Base-by-base conservation (phyloP, 2,329 filamentous ascomycete species). In the Escovopsis weberi region DNA sequence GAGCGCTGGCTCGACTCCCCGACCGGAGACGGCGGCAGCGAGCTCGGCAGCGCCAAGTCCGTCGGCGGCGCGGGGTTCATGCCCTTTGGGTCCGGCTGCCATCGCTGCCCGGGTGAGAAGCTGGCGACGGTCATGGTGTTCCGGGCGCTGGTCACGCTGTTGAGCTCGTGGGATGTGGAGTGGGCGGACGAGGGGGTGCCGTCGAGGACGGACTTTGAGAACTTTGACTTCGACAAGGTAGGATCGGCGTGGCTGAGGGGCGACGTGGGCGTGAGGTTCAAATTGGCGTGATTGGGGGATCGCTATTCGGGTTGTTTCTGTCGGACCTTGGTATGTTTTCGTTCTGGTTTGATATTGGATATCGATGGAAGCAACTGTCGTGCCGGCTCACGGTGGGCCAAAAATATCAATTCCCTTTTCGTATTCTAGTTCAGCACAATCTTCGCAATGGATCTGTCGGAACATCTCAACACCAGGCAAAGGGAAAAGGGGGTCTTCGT, bases 111-210 rank as follows among this genome's bases (percentile, higher is more conserved):
- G 1, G 45, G 49, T 0, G 46, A 50, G 41, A 42, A 41, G 38
- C 39, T 51, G 40, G 45, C 44, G 10, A 28, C 34, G 18, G 46
- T 47, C 12, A 32, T 52, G 34, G 37, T 47, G 1, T 39, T 38
- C 3, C 37, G 37, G 26, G 37, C 44, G 2, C 33, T 53, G 7
- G 37, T 37, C 2, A 51, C 51, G 6, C 18, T 49, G 26, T 34
- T 51, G 23, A 38, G 50, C 9, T 45, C 44, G 18, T 51, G 50
- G 28, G 48, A 52, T 34, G 32, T 50, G 26, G 32, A 23, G 3
- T 52, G 48, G 48, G 45, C 40, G 15, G 43, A 32, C 11, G 23
- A 32, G 8, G 43, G 41, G 9, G 35, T 41, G 7, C 26, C 44
- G 7, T 26, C 4, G 11, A 34, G 23, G 18, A 43, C 42, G 11